Evolutionary conservation across 1,284 basidiomycete genomes (phyloP), one percentile per base, ranked within the genome.

Genomic region (Porodaedalea pini): DNA sequence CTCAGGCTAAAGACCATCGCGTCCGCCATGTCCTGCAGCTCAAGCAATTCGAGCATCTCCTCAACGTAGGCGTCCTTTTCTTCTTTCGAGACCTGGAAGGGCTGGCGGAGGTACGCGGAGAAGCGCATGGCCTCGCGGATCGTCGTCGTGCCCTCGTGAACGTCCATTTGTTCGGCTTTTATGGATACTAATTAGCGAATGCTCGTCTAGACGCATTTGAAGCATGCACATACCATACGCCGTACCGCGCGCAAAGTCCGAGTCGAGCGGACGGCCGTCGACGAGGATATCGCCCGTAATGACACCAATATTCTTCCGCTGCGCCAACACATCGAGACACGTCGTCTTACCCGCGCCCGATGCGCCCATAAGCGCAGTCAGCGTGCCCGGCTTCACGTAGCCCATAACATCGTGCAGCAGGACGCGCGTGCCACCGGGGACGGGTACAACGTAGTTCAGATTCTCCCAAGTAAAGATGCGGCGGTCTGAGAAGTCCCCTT

Each of bases 41-140:
- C 85, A 15, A 86, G 73, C n/a, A 88, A 75, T 61, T 85, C 83
- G 43, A 89, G 82, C 71, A 88, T 82, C 63, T 88, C 85, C 64
- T 89, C 87, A 31, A 88, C 86, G 58, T 94, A 95, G 40, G 77
- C 78, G 53, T 92, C 80, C 75, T 95, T 96, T 68, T 96, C 94
- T 55, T 78, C 79, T 62, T 81, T 79, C 0, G 90, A 69, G 17
- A 93, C 78, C 51, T 80, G 73, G 2, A 79, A 78, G 1, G 92
- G 90, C 68, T 97, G 94, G n/a, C 94, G 85, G 23, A 97, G 79
- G 68, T 93, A 83, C 0, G 94, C 94, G 7, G 88, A 92, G 77
- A 97, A 96, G 11, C 86, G 81, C 67, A 97, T 79, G 1, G 94
- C 93, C 69, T 97, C 94, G 21, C 94, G 86, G 43, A 96, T 89